A percentile compares a stretch with the other conserved stretches of the same genome.
phyloP scores from a whole-genome alignment of 73 alveolate genomes.

The Durusdinium trenchii region DNA sequence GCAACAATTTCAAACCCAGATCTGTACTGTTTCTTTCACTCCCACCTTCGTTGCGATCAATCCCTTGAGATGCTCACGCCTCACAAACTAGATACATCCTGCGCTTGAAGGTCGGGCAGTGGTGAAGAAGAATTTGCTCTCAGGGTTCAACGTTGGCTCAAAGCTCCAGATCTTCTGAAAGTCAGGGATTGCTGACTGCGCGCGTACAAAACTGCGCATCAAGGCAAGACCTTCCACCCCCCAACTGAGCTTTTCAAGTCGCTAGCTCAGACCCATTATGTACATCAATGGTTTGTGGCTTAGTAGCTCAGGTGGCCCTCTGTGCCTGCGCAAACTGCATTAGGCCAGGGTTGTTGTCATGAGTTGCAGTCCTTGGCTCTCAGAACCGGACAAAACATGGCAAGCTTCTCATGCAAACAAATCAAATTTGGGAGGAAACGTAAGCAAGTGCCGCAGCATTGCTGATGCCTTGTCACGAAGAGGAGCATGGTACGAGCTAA shows the following conservation, averaged over 20 bases:
- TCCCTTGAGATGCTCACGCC: constrained; percentile 70
- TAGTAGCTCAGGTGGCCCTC: neutral
- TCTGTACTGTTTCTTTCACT: no score
- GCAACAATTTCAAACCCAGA: no score
- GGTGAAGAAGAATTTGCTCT: neutral
- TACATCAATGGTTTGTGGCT: no score
- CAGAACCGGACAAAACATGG: neutral
- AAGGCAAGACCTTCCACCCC: no score
- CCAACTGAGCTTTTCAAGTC: no score
- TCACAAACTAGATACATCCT: neutral
- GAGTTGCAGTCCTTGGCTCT: constrained; percentile 44
- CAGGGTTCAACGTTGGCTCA: constrained; percentile 12
- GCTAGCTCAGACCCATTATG: no score
- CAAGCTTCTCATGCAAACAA: no score
- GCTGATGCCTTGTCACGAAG: neutral
- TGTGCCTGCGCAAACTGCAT: constrained; percentile 49
- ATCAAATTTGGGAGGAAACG: neutral
- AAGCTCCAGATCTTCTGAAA: constrained; percentile 68
- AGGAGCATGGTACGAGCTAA: neutral
- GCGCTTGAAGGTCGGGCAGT: neutral
- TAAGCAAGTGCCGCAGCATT: constrained; percentile 60
- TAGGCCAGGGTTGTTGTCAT: constrained; percentile 53
- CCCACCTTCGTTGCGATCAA: constrained; percentile 66
- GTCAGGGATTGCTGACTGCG: constrained; percentile 56
- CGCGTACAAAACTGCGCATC: no score